Base-by-base conservation (phyloP, 768 basidiomycete genomes). In the Mycena floridula region DNA sequence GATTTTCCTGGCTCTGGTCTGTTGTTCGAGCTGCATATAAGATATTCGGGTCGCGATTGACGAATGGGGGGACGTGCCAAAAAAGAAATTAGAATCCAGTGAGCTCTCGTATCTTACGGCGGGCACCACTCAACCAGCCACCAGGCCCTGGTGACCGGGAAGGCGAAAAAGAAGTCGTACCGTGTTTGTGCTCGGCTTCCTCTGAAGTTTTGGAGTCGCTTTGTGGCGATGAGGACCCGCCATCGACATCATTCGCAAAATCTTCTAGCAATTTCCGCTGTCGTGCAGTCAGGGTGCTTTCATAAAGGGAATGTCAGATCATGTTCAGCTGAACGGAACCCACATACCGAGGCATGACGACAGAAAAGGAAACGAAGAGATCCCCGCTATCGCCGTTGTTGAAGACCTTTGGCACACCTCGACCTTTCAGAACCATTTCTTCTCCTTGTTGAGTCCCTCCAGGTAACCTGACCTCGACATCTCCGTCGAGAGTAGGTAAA, bases 371-470 rank as follows among this genome's bases (percentile, higher is more conserved):
- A 43, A 99, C 89, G 54, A 92, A 88, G 42, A 97, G 67, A 62
- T 96, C 92, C 27, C 95, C 89, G 49, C 74, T 81, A 50, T 75
- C 76, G 32, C 74, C 66, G 41, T 26, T 26, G 12, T 69, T 63
- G 57, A 74, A 73, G 6, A 86, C 71, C 20, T 79, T 71, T 37
- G 77, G 61, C 11, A 97, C 81, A 24, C 96, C 96, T 43, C 89
- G 80, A 30, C 83, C 82, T 66, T 86, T 88, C 56, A 99, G 66
- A 18, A 96, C 89, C 81, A 95, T 94, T 63, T 98, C 93, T 68
- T 97, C 92, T 15, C 94, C 94, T 59, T 86, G 92, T 65, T 98
- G 96, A 2, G 95, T 97, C 37, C 96, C 95, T 18, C 74, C 73
- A 44, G 93, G 90, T 32, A 99, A 79, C 51, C 88, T 85, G 35